Evolutionary conservation across 805 yeast species (phyloP), one percentile per base, ranked within the genome.

Genomic region (Tetrapisispora iriomotensis): DNA sequence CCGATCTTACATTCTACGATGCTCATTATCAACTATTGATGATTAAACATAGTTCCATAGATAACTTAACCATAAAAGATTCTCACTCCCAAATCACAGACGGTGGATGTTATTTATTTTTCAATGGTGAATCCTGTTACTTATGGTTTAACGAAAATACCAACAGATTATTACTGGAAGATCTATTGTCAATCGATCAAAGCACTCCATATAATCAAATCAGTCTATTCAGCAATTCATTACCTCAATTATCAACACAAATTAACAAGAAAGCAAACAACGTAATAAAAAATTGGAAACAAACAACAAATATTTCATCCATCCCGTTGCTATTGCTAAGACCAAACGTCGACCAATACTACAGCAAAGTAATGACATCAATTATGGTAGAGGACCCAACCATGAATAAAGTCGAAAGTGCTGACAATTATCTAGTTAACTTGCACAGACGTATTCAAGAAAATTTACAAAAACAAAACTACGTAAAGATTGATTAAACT

Each of bases 21-120:
- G 61, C 60, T 37, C 59, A 64, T 15, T 47, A 56, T 47, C 45
- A 71, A 54, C 37, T 47, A 56, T 44, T 71, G 76, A 51, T 57
- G 49, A 13, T 51, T 5, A 39, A 40, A 10, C 33, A 38, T 12
- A 37, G 51, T 71, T 45, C 94, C 83, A 2, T 60, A 45, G 43
- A 70, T 64, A 46, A 59, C 64, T 26, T 70, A 71, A 18, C 72
- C 75, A 42, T 54, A 6, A 47, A 51, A 18, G 46, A 49, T 37
- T 39, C 49, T 47, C 73, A 15, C 51, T 67, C 12, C 41, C 64
- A 30, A 52, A 57, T 21, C 53, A 74, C 36, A 64, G 75, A 70
- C 36, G 84, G 84, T 28, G 92, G 94, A 3, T 86, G 82, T 5
- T 85, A 81, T 58, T 54, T 88, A 34, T 58, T 80, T 15, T 86